Evolutionary conservation across 345 rosid genomes (phyloP).

Genomic region (Raphanus sativus): DNA sequence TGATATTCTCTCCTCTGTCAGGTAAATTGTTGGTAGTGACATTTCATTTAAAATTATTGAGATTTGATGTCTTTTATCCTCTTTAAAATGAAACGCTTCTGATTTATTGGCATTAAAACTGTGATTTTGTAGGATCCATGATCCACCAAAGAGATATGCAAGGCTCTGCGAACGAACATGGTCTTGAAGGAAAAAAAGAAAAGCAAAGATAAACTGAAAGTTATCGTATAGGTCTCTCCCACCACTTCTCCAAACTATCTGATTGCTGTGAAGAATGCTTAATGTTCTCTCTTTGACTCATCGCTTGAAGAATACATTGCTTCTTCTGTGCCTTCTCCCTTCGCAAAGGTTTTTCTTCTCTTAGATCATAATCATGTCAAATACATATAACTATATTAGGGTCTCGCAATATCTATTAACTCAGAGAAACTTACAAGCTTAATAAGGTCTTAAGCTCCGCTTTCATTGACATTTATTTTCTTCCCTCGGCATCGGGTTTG

Average conservation of each 20-base stretch:
- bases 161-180: constrained; percentile 27
- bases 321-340: constrained; percentile 44
- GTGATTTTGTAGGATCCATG: constrained; percentile 49
- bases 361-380: constrained; percentile 61
- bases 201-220: constrained; percentile 47
- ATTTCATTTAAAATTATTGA: background rate
- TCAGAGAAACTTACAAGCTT: constrained; percentile 69
- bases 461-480: background rate
- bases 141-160: too few species aligned
- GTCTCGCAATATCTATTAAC: constrained; percentile 71
- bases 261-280: constrained; percentile 66
- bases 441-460: background rate
- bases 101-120: constrained; percentile 53
- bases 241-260: constrained; percentile 73
- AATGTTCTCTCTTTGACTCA: constrained; percentile 57
- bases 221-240: constrained; percentile 73
- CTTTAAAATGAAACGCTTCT: background rate
- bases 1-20: constrained; percentile 57
- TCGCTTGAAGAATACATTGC: constrained; percentile 82
- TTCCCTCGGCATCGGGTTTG: background rate
- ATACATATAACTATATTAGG: constrained; percentile 45
- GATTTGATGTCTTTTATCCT: background rate
- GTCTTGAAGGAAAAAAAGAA: constrained; percentile 49
- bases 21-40: constrained; percentile 65
- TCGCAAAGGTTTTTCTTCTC: constrained; percentile 59